Conservation (phyloP, 495 filamentous ascomycete genomes). For the Penicillium bovifimosum region DNA sequence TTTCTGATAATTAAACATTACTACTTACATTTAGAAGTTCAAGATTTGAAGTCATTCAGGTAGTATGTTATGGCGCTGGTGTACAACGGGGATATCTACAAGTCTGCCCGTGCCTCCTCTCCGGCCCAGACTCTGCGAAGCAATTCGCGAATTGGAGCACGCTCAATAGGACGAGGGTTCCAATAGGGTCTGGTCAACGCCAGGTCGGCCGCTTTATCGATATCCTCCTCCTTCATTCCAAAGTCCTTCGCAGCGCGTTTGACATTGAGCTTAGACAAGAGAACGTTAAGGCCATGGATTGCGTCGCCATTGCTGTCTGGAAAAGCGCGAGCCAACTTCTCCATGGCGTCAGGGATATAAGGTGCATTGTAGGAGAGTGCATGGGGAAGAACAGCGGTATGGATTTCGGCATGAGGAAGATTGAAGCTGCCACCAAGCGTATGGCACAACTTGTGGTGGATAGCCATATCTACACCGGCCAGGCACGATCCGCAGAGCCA, state of each 20-base stretch:
- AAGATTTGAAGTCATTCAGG: background rate
- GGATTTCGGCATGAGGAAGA: conserved; percentile 64
- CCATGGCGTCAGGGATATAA: conserved; percentile 53
- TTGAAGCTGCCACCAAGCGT: conserved; percentile 63
- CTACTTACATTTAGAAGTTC: background rate
- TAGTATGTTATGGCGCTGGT: background rate
- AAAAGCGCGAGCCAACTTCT: conserved; percentile 50
- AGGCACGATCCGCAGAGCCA: conserved; percentile 63
- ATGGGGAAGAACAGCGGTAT: conserved; percentile 63
- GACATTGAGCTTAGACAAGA: conserved; percentile 52
- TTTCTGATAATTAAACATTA: background rate
- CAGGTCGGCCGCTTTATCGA: conserved; percentile 62
- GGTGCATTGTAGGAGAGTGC: conserved; percentile 65
- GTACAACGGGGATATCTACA: conserved; percentile 33
- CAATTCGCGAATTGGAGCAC: conserved; percentile 53
- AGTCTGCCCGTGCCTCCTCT: conserved; percentile 55
- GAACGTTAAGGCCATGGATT: conserved; percentile 55
- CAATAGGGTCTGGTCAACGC: conserved; percentile 60
- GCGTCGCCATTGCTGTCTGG: conserved; percentile 57
- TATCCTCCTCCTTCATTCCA: conserved; percentile 61
- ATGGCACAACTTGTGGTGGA: conserved; percentile 70
- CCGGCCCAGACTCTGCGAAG: conserved; percentile 63
- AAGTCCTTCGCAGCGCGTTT: conserved; percentile 53
- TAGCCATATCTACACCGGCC: conserved; percentile 61
- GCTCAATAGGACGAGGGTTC: conserved; percentile 57